These are phyloP conservation scores for Alternaria brassicicola DNA, from an alignment of 2,329 filamentous ascomycete species.

Conservation along the genomic window DNA sequence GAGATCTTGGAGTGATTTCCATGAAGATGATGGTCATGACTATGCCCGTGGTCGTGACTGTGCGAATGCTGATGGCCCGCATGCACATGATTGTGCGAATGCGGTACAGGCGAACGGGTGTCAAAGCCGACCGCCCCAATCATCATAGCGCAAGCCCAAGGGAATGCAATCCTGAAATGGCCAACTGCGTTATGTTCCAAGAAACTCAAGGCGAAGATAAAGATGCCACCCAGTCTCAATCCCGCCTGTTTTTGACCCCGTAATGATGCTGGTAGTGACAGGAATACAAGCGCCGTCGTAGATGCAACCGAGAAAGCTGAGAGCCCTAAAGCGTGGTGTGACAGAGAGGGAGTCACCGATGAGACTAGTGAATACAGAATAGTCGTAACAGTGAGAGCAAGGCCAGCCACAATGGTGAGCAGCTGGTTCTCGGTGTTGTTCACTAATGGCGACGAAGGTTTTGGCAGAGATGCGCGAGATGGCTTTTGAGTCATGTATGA, in stretches of 20 bases:
- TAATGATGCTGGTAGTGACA: conserved; percentile 51
- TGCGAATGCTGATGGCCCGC: conserved; percentile 37
- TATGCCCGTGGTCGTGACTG: conserved; percentile 29
- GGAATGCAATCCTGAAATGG: conserved; percentile 22
- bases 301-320: conserved; percentile 51
- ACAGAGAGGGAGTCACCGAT: conserved; percentile 40
- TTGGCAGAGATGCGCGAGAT: conserved; percentile 38
- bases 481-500: conserved; percentile 30
- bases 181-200: conserved; percentile 29
- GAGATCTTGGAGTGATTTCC: conserved; percentile 71
- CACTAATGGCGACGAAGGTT: conserved; percentile 45
- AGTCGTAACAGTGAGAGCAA: conserved; percentile 46
- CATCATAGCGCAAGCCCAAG: conserved; percentile 38
- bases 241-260: conserved; percentile 47
- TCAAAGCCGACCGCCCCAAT: conserved; percentile 52
- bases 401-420: conserved; percentile 52
- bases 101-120: conserved; percentile 35
- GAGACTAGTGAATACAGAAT: conserved; percentile 45
- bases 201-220: conserved; percentile 31
- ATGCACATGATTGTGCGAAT: conserved; percentile 40
- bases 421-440: conserved; percentile 49
- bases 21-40: conserved; percentile 47
- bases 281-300: conserved; percentile 52
- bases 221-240: conserved; percentile 37
- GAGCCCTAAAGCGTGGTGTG: conserved; percentile 43